Base-by-base conservation (phyloP, 495 filamentous ascomycete genomes). In the Penicillium daleae region DNA sequence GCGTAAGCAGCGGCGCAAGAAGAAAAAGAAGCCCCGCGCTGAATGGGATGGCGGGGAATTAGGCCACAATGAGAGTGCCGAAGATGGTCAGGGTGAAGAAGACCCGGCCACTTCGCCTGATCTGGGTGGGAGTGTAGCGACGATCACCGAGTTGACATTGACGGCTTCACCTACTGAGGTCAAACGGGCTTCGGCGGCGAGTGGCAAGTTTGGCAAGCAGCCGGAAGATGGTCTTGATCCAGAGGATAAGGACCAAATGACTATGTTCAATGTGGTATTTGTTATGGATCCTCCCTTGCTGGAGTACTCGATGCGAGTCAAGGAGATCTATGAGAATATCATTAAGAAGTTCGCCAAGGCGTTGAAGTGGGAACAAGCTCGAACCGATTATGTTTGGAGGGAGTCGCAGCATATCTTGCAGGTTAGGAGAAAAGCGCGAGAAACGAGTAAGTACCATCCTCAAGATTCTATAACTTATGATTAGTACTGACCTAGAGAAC, bases 201-300 rank as follows among this genome's bases (percentile, higher is more conserved):
- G 82, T 59, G 77, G 67, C 15, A 75, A 76, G 27, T 71, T 76
- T 31, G 69, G 68, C 27, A 73, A 69, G 22, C 59, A 67, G 21
- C 57, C 62, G 42, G 82, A 79, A 61, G 66, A 71, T 2, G 63
- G 66, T 40, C 71, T 81, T 6, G 84, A 86, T 56, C 71, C 82
- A 9, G 85, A 86, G 62, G 85, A 89, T 54, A 80, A 75, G 57
- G 81, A 81, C 55, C 76, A 80, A 46, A 93, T 99, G 90, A 92
- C 87, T 24, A 97, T 97, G 93, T 99, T 99, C 73, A 93, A 98
- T 76, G 86, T 97, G 35, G 92, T 97, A 15, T 98, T 97, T 76
- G 90, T 97, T 35, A 76, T 97, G 52, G 88, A 91, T 68, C 89
- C 91, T 3, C 90, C 90, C 39, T 82, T 88, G 52, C 76, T 91